A percentile compares a stretch with the other conserved stretches of the same genome.
phyloP scores from a whole-genome alignment of 2,329 filamentous ascomycete genomes.

The Ceratocystis harringtonii region DNA sequence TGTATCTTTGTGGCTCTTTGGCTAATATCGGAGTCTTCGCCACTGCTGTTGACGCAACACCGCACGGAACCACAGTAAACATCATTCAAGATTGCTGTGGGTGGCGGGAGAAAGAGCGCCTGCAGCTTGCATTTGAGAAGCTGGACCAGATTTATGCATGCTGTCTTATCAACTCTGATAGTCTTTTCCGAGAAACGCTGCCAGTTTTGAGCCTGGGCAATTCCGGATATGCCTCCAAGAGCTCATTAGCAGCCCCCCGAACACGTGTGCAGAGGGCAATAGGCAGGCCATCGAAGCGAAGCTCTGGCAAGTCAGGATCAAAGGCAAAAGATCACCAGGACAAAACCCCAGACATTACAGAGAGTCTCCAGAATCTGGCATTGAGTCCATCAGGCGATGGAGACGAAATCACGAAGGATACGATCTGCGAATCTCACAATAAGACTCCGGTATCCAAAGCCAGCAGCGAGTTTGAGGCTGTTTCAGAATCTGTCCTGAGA shows the following conservation, averaged over 20 bases:
- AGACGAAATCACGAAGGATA: not conserved
- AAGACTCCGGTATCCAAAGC: not conserved
- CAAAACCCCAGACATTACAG: not conserved
- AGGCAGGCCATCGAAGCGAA: not conserved
- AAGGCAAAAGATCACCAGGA: not conserved
- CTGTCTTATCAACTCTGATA: constrained; percentile 42
- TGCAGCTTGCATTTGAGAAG: constrained; percentile 53
- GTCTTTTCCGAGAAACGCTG: constrained; percentile 33
- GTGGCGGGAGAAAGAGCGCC: constrained; percentile 54
- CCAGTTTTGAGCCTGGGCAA: not conserved
- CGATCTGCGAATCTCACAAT: not conserved
- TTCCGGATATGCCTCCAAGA: not conserved
- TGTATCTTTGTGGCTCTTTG: constrained; percentile 77
- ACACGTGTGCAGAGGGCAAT: constrained; percentile 7
- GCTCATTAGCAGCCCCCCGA: not conserved
- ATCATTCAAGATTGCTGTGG: constrained; percentile 81
- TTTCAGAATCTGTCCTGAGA: not conserved
- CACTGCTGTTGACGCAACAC: constrained; percentile 77
- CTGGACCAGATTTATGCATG: constrained; percentile 65
- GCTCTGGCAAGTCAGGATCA: not conserved
- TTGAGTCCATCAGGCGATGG: not conserved
- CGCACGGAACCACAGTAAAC: constrained; percentile 75
- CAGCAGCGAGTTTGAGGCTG: not conserved
- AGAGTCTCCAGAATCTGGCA: constrained; percentile 5
- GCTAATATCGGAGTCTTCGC: constrained; percentile 83